Evolutionary conservation across 441 rosid genomes (phyloP).

Genomic region (Melianthus villosus): DNA sequence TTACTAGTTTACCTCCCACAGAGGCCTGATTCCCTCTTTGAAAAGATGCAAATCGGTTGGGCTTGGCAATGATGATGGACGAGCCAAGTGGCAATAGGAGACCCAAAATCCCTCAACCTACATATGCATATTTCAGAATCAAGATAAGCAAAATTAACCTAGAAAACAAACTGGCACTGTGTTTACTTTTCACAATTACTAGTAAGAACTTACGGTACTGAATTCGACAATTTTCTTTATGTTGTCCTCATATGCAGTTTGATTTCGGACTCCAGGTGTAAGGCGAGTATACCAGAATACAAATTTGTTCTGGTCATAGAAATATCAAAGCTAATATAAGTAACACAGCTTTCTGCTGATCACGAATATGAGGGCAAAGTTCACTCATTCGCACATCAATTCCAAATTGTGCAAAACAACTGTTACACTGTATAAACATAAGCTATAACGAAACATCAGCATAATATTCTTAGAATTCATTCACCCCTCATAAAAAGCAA

Average conservation of each 20-base stretch:
- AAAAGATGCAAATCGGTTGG: constrained; percentile 94
- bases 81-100: constrained; percentile 78
- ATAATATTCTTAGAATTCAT: too few relatives aligned
- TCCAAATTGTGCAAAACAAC: background rate
- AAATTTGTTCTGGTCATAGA: constrained; percentile 46
- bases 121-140: constrained; percentile 3
- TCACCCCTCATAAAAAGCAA: too few relatives aligned
- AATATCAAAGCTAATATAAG: constrained; percentile 9
- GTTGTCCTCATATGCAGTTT: constrained; percentile 83
- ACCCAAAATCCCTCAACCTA: constrained; percentile 95
- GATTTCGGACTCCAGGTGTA: constrained; percentile 71
- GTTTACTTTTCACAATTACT: background rate
- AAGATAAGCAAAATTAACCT: constrained; percentile 12
- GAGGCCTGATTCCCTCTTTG: constrained; percentile 78
- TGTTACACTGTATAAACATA: too few relatives aligned
- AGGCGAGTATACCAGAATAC: constrained; percentile 89
- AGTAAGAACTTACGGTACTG: constrained; percentile 47
- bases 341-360: too few relatives aligned
- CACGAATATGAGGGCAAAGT: too few relatives aligned
- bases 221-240: constrained; percentile 83
- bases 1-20: constrained; percentile 61
- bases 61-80: constrained; percentile 74
- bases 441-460: too few relatives aligned
- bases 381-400: too few relatives aligned
- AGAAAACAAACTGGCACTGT: background rate